phyloP scores from a whole-genome alignment of 495 filamentous ascomycete species.

The Penicillium verhagenii region DNA sequence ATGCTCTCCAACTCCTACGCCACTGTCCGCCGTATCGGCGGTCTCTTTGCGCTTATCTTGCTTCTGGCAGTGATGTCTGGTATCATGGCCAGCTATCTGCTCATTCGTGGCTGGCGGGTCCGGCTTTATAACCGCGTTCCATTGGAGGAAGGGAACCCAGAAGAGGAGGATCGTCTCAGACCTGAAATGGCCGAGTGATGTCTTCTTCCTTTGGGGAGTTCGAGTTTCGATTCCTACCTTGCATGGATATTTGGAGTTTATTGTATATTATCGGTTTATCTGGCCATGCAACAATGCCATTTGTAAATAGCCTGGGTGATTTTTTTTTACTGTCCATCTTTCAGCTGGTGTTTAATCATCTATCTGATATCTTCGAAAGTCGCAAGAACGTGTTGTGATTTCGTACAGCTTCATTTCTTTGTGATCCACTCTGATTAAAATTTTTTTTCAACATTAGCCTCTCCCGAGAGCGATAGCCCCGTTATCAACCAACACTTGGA shows the following conservation, averaged over 20 bases:
- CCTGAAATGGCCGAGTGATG: slow-evolving; percentile 13
- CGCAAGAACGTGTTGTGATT: neutral
- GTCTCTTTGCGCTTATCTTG: slow-evolving; percentile 21
- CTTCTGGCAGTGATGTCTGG: slow-evolving; percentile 21
- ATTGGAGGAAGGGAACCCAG: slow-evolving; percentile 11
- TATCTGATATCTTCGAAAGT: neutral
- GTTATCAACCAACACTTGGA: too few relatives aligned
- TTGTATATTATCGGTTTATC: slow-evolving; percentile 6
- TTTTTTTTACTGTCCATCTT: neutral
- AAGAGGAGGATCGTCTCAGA: slow-evolving; percentile 16
- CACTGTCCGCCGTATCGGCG: slow-evolving; percentile 22
- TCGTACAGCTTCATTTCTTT: neutral
- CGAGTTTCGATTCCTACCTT: neutral
- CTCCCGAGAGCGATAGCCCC: too few relatives aligned
- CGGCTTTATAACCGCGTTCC: slow-evolving; percentile 23
- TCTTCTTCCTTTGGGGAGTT: neutral
- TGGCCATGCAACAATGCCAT: neutral
- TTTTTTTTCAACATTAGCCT: too few relatives aligned
- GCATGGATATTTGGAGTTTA: slow-evolving; percentile 14
- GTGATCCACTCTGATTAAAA: too few relatives aligned
- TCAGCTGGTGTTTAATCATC: neutral
- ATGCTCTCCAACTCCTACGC: slow-evolving; percentile 18
- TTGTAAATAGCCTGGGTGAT: slow-evolving; percentile 2
- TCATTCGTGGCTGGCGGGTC: slow-evolving; percentile 31
- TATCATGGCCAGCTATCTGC: slow-evolving; percentile 21